Evolutionary conservation across 305 asterid species (phyloP).

Genomic region (Solanum aculeatissimum): DNA sequence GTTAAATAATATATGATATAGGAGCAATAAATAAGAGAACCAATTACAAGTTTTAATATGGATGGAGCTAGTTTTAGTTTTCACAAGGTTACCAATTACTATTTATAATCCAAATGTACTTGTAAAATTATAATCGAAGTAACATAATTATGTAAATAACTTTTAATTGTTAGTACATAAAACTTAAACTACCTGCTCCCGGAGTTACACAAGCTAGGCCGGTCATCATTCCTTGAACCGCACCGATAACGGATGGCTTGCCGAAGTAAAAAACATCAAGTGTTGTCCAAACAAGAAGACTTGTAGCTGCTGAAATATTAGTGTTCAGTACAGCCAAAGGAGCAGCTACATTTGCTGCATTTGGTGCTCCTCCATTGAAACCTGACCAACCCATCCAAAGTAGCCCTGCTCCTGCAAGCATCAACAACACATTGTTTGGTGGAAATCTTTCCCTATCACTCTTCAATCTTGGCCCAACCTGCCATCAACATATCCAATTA

Average conservation of each 20-base stretch:
- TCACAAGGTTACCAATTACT: not conserved
- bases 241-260: slow-evolving; percentile 71
- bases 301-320: slow-evolving; percentile 59
- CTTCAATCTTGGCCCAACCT: slow-evolving; percentile 72
- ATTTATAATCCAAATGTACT: not conserved
- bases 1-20: not conserved
- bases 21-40: not conserved
- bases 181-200: slow-evolving; percentile 43
- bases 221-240: slow-evolving; percentile 70
- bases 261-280: slow-evolving; percentile 63
- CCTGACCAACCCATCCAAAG: slow-evolving; percentile 92
- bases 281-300: slow-evolving; percentile 71
- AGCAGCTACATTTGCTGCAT: slow-evolving; percentile 50
- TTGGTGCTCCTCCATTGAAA: slow-evolving; percentile 75
- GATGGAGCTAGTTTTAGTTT: not conserved
- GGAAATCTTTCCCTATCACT: slow-evolving; percentile 61
- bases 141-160: not conserved
- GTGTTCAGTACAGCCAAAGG: slow-evolving; percentile 58
- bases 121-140: not conserved
- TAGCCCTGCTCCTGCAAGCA: slow-evolving; percentile 78
- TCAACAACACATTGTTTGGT: slow-evolving; percentile 55
- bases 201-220: slow-evolving; percentile 80
- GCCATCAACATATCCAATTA: not conserved
- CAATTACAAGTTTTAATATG: not conserved
- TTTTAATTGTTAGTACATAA: not conserved